Percentiles rank a stretch among this genome's conserved stretches.
Evolutionary conservation across 1,284 basidiomycete species (phyloP).

Genomic region (Vanrija sp.): DNA sequence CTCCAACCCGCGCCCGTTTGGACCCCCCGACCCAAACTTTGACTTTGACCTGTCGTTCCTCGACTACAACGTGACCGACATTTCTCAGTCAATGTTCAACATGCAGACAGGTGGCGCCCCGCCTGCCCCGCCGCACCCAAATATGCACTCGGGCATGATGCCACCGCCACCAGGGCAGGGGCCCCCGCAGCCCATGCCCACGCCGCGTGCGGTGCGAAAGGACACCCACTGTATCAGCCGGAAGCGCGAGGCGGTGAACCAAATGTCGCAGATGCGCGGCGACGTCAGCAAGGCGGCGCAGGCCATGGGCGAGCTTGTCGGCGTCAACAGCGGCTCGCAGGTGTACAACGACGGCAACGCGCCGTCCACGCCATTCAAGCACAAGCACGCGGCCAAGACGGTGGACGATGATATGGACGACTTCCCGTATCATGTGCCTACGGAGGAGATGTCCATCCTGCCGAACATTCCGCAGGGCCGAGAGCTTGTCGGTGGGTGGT

Average conservation of each 20-base stretch:
- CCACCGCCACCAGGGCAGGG: too few species aligned
- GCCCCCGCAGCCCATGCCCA: too few species aligned
- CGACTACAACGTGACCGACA: conserved; percentile 15
- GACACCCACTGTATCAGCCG: too few species aligned
- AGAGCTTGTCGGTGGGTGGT: conserved; percentile 32
- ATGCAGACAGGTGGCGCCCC: background rate
- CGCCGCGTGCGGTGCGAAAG: too few species aligned
- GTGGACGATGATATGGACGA: background rate
- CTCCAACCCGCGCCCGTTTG: conserved; percentile 15
- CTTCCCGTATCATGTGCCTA: background rate
- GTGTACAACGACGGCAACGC: background rate
- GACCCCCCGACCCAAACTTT: conserved; percentile 11
- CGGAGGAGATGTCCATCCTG: conserved; percentile 10
- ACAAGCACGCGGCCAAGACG: background rate
- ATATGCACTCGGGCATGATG: too few species aligned
- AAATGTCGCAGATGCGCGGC: too few species aligned
- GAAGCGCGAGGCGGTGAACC: too few species aligned
- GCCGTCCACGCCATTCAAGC: background rate
- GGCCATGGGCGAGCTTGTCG: background rate
- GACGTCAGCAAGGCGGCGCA: too few species aligned
- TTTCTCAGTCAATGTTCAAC: conserved; percentile 9
- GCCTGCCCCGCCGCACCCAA: background rate
- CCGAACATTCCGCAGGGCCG: conserved; percentile 14
- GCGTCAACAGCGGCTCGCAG: background rate
- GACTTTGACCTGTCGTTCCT: conserved; percentile 21